Base-by-base conservation (phyloP, 352 stramenopile species). In the Ophiocytium majus region DNA sequence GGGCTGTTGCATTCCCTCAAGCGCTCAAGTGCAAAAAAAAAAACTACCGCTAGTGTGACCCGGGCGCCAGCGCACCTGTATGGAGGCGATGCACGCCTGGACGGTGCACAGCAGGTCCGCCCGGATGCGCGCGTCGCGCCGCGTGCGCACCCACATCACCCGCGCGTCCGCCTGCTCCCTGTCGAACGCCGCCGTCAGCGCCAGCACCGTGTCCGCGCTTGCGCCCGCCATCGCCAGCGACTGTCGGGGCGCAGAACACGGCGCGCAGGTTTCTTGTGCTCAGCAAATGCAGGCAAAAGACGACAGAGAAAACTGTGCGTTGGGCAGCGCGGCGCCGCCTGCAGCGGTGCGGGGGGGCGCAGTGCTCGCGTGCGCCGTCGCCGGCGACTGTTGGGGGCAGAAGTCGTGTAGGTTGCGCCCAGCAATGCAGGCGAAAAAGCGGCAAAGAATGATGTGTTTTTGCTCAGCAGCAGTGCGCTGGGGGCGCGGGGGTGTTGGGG, bases 71-170 rank as follows among this genome's bases (percentile, higher is more conserved):
- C 66, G 5, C 66, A 78, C 66, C 66, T 78, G 66, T 5, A 78
- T 78, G 66, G 66, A 78, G 5, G 35, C 17, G 35, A 78, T 5
- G 66, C 66, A 78, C 35, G 66, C 83, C 83, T 86, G 83, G 0
- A 86, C 83, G 37, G 83, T 86, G 80, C 83, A 86, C 0, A 86
- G 83, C 10, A 86, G 71, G 33, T 86, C 83, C 9, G 83, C 83
- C 63, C 83, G 50, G n/a, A 86, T 81, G 64, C 83, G 76, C 28
- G 83, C 83, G 63, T 86, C 83, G 36, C 83, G 64, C 36, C 82
- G 82, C 76, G 82, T 81, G 63, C 81, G 76, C 79, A 86, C 83
- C 83, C 83, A 86, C 37, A 80, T 57, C 14, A 75, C 63, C 5
- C 71, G 76, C 31, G 83, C 34, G 37, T 86, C 83, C 63, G 82